Base-by-base conservation (phyloP, 164 flowering plant genomes). In the Kingdonia uniflora region DNA sequence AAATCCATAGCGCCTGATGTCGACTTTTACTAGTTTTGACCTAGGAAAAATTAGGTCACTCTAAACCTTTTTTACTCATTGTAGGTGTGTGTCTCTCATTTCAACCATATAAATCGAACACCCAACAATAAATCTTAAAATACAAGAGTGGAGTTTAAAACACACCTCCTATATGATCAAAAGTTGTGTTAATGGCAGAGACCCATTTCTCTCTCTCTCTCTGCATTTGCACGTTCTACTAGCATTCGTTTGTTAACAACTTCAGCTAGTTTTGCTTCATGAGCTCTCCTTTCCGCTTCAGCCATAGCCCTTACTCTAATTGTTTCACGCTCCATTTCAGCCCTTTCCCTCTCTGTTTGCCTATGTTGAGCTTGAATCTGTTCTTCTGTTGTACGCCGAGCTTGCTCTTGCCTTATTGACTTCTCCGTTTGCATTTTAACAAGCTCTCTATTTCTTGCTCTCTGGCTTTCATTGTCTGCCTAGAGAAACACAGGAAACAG, bases 201-300 rank as follows among this genome's bases (percentile, higher is more conserved):
- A 80, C 73, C 95, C 92, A 87, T 75, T 84, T 87, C 61, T 87
- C 95, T 61, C n/a, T n/a, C n/a, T n/a, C 76, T 68, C 66, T 87
- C 95, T 17, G 87, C 89, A 71, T 58, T 75, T 53, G 82, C 91
- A 62, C 80, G 76, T 47, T 82, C 95, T 35, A 80, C 60, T 43
- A 82, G 80, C 76, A 74, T 75, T 54, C 95, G 63, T 54, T 74
- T 77, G 61, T 83, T 79, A 53, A 87, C 80, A 6, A 82, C 96
- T 76, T 88, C 98, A 56, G 87, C 71, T 56, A 88, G 75, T 74
- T 82, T 84, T 46, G 81, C 82, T 73, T 86, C 95, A 71, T 76
- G 98, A 55, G 98, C 98, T 69, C 85, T 72, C 47, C 81, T 96
- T 70, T 88, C 95, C 29, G 98, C 98, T 59, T 92, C 95, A 43